A percentile compares a stretch with the other conserved stretches of the same genome.
Conservation (phyloP, 139 green algal genomes). For the Spirogloea muscicola region DNA sequence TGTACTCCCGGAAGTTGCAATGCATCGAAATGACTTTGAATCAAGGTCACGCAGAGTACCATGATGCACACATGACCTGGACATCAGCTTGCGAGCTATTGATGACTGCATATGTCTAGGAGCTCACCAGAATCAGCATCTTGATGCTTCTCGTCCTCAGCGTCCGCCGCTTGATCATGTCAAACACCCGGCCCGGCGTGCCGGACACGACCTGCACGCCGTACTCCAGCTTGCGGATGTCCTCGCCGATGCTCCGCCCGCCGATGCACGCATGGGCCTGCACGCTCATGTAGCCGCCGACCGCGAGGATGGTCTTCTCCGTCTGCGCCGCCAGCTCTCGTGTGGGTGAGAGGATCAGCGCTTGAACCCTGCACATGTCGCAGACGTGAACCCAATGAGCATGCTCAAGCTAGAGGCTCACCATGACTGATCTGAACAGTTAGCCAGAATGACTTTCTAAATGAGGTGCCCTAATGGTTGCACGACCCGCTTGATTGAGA, state of each 20-base stretch:
- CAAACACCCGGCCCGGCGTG: conserved; percentile 92
- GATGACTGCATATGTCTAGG: too few species aligned
- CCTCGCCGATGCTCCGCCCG: conserved; percentile 86
- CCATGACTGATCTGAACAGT: too few species aligned
- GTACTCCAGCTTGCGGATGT: conserved; percentile 86
- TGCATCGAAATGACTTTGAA: too few species aligned
- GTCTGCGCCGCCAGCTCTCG: conserved; percentile 93
- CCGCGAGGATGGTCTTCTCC: conserved; percentile 78
- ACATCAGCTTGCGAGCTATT: too few species aligned
- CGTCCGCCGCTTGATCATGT: conserved; percentile 90
- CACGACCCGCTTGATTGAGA: too few species aligned
- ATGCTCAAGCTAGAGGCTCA: too few species aligned
- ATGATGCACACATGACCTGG: too few species aligned
- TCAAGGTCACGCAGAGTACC: too few species aligned
- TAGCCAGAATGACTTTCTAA: too few species aligned
- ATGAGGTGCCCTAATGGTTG: too few species aligned
- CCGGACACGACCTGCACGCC: conserved; percentile 82
- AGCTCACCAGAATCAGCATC: conserved; percentile 51
- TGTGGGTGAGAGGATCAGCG: conserved; percentile 92
- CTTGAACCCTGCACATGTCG: conserved; percentile 69
- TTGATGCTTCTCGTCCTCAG: conserved; percentile 71
- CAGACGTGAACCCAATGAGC: too few species aligned
- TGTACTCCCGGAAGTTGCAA: too few species aligned
- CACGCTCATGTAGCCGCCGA: conserved; percentile 89
- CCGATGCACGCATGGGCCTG: conserved; percentile 88